Evolutionary conservation across 2,329 filamentous ascomycete species (phyloP), one percentile per base, ranked within the genome.

Genomic region (Fusarium concolor): DNA sequence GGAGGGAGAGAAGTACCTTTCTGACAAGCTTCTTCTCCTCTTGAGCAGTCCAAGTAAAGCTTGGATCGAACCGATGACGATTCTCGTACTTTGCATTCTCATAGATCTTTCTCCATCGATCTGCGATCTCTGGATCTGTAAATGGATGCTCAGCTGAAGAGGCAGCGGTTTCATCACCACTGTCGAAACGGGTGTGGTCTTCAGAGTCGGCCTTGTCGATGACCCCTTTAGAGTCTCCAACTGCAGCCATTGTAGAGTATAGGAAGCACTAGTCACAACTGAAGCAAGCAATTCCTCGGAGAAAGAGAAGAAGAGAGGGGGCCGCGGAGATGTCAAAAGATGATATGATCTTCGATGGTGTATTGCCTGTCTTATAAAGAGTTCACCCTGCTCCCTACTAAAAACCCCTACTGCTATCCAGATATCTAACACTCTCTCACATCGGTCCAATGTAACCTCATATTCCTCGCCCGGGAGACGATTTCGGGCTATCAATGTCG

Each of bases 61-160:
- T 56, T 3, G 75, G 74, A 41, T 90, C 87, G 71, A 87, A 90
- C 14, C 87, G 83, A 72, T 90, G 87, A 1, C 83, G 78, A 18
- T 88, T 88, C 76, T 90, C 88, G 68, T 90, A 90, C 1, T 76
- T 64, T 2, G 85, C 84, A 9, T 83, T 82, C 64, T 88, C 85
- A 62, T 88, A 89, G 6, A 87, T 73, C 6, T 77, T 76, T 3
- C 80, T 78, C 82, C 85, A 89, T 68, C 85, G 81, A n/a, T 84
- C 81, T 2, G 85, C 85, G 3, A 85, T 77, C 5, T 79, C 78
- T 4, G 84, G 81, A 49, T 87, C 84, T 0, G 81, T 77, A 68
- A 89, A 89, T 35, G 79, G 55, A 44, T 83, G 80, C n/a, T 79
- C 76, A 3, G 75, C 65, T 1, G 67, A 61, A 0, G 75, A 73